Conservation (phyloP, 768 basidiomycete genomes). For the Leccinum arenicola region DNA sequence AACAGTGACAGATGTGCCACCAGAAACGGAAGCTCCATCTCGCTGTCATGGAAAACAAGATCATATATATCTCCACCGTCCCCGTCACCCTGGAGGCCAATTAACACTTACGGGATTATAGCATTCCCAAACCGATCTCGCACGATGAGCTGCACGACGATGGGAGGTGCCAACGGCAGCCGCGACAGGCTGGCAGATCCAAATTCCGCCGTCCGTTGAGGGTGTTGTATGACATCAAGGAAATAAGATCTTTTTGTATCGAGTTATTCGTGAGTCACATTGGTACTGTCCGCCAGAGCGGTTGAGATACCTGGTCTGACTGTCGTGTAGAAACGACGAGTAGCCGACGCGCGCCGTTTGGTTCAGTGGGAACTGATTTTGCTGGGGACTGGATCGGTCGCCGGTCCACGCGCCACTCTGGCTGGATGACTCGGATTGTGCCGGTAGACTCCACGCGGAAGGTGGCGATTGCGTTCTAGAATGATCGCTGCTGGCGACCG, state of each 20-base stretch:
- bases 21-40: constrained; percentile 84
- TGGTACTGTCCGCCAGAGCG: constrained; percentile 8
- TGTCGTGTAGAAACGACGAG: constrained; percentile 54
- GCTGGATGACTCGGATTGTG: constrained; percentile 32
- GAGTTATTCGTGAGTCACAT: constrained; percentile 18
- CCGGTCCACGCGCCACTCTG: constrained; percentile 27
- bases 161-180: constrained; percentile 79
- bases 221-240: constrained; percentile 85
- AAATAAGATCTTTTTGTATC: constrained; percentile 57
- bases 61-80: constrained; percentile 21
- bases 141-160: constrained; percentile 77
- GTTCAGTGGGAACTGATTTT: constrained; percentile 35
- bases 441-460: constrained; percentile 39
- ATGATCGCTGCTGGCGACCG: constrained; percentile 41
- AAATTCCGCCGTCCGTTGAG: constrained; percentile 79
- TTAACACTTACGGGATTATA: constrained; percentile 69
- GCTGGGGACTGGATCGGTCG: constrained; percentile 34
- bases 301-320: constrained; percentile 48
- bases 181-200: constrained; percentile 71
- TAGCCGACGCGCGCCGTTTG: constrained; percentile 52
- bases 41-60: constrained; percentile 44
- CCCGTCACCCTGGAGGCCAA: constrained; percentile 16
- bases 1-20: constrained; percentile 79
- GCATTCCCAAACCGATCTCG: constrained; percentile 68
- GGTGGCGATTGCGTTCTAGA: constrained; percentile 49